These are phyloP conservation scores for Xylaria sp. DNA, from an alignment of 2,329 filamentous ascomycete species.

Conservation along the genomic window DNA sequence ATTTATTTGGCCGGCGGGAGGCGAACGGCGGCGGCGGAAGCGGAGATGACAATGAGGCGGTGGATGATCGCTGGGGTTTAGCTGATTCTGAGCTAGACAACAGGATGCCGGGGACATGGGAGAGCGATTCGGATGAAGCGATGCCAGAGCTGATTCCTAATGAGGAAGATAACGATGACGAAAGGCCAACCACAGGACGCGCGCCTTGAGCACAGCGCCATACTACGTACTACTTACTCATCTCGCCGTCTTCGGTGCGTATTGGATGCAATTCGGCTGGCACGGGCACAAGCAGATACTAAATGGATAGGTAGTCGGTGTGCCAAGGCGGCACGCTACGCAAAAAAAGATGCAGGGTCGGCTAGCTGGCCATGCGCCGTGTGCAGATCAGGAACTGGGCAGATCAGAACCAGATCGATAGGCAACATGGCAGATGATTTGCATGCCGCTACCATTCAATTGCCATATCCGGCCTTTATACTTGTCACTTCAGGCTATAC, in stretches of 20 bases:
- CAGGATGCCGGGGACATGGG: conserved; percentile 46
- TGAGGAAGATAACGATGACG: conserved; percentile 34
- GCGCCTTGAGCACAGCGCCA: background rate
- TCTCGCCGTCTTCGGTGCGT: conserved; percentile 1
- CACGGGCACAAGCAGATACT: too few species aligned
- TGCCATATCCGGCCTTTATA: conserved; percentile 25
- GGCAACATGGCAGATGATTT: conserved; percentile 30
- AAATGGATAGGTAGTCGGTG: conserved; percentile 3
- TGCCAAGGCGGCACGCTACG: conserved; percentile 35
- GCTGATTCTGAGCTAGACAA: conserved; percentile 23
- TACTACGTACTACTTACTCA: background rate
- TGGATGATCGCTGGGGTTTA: conserved; percentile 27
- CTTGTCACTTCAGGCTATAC: conserved; percentile 25
- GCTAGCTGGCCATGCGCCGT: conserved; percentile 20
- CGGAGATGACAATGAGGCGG: conserved; percentile 10
- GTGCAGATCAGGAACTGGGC: conserved; percentile 23
- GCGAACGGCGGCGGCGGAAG: background rate
- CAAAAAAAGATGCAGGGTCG: conserved; percentile 16
- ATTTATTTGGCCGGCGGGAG: conserved; percentile 31
- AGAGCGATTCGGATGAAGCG: conserved; percentile 37
- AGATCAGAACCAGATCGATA: background rate
- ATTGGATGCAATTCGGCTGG: background rate
- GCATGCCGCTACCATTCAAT: conserved; percentile 20
- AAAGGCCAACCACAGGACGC: conserved; percentile 38
- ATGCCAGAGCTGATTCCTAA: conserved; percentile 10